A percentile compares a stretch with the other conserved stretches of the same genome.
phyloP scores from a whole-genome alignment of 2,329 filamentous ascomycete species.

The Ustulina deusta region DNA sequence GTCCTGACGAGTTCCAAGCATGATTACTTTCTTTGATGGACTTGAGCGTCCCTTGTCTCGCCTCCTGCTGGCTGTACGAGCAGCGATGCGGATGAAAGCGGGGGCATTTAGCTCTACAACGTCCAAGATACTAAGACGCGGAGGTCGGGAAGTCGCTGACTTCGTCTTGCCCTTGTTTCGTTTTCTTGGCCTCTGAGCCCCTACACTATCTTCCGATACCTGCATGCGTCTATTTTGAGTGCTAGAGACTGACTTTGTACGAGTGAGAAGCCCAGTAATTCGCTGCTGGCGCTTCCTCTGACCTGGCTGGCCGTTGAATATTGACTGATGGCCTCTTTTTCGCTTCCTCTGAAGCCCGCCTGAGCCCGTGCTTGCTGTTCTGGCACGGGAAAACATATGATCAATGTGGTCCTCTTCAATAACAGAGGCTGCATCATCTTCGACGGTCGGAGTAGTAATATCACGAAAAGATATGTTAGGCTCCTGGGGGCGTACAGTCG shows the following conservation, averaged over 20 bases:
- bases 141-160: constrained; percentile 49
- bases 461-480: constrained; percentile 24
- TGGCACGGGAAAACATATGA: constrained; percentile 60
- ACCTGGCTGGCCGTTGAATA: constrained; percentile 47
- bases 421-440: constrained; percentile 55
- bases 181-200: constrained; percentile 30
- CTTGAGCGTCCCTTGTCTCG: constrained; percentile 65
- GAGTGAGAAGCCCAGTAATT: constrained; percentile 47
- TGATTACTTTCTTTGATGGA: constrained; percentile 67
- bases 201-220: constrained; percentile 1
- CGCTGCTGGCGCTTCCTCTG: constrained; percentile 49
- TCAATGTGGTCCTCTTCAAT: constrained; percentile 67
- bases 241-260: constrained; percentile 37
- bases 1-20: constrained; percentile 70
- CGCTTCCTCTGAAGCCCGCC: constrained; percentile 45
- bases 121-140: constrained; percentile 71
- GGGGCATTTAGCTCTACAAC: constrained; percentile 66
- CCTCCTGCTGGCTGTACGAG: constrained; percentile 64
- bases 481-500: constrained; percentile 43
- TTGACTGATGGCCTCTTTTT: constrained; percentile 51
- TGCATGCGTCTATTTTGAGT: constrained; percentile 15
- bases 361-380: constrained; percentile 53
- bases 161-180: constrained; percentile 24
- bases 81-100: constrained; percentile 70
- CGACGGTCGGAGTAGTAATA: constrained; percentile 40